These are phyloP conservation scores for Phytopythium boreale DNA, from an alignment of 352 stramenopile species.

Conservation along the genomic window DNA sequence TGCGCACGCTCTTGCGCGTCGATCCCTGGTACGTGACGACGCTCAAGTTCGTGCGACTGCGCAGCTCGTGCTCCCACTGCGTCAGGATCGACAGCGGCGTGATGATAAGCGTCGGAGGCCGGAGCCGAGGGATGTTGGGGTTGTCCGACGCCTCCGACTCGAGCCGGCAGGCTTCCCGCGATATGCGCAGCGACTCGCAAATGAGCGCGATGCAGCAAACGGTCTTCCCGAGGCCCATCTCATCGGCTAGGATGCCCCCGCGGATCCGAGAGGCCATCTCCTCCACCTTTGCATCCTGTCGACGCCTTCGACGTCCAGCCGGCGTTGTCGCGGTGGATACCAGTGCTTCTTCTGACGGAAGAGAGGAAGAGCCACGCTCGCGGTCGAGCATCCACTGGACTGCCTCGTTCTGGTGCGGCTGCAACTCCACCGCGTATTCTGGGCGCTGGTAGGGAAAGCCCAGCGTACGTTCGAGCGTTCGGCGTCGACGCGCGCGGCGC, in stretches of 20 bases:
- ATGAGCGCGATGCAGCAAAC: slow-evolving; percentile 85
- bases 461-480: slow-evolving; percentile 34
- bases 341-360: neutral
- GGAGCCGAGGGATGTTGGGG: slow-evolving; percentile 31
- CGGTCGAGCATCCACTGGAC: slow-evolving; percentile 88
- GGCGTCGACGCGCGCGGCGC: slow-evolving; percentile 37
- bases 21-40: slow-evolving; percentile 74
- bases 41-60: slow-evolving; percentile 69
- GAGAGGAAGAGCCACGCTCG: slow-evolving; percentile 20
- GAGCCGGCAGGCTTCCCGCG: slow-evolving; percentile 25
- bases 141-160: slow-evolving; percentile 13
- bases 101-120: slow-evolving; percentile 70
- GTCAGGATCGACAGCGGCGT: slow-evolving; percentile 82
- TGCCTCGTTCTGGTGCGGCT: slow-evolving; percentile 81
- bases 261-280: slow-evolving; percentile 40
- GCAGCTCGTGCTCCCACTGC: slow-evolving; percentile 84
- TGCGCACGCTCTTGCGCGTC: slow-evolving; percentile 58
- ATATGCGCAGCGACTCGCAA: slow-evolving; percentile 54
- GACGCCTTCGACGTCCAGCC: slow-evolving; percentile 16
- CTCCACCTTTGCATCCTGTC: slow-evolving; percentile 27
- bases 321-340: neutral
- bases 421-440: slow-evolving; percentile 57
- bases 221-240: slow-evolving; percentile 91
- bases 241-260: slow-evolving; percentile 83
- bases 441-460: slow-evolving; percentile 42